Base-by-base conservation (phyloP, 768 basidiomycete genomes). In the Serendipita sp. region DNA sequence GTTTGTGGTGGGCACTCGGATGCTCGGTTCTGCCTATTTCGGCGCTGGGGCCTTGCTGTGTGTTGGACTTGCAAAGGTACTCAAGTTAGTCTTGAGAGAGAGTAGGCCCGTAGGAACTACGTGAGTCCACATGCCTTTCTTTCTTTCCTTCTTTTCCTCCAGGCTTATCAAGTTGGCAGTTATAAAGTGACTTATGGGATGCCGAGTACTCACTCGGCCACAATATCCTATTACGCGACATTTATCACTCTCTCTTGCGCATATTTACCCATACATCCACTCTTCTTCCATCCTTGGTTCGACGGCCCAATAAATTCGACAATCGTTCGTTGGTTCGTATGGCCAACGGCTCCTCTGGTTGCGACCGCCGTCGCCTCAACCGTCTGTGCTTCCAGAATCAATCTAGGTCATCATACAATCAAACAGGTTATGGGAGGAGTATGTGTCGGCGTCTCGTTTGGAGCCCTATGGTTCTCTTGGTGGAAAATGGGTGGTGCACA, bases 181-280 rank as follows among this genome's bases (percentile, higher is more conserved):
- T n/a, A 51, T 16, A 51, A 51, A 16, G 48, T 51, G n/a, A 51
- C 48, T 5, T 65, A 56, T 70, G 89, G 89, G 11, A 90, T 91
- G 89, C 89, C 89, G 3, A 88, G 86, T 67, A 90, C 89, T 3
- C 89, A 91, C 72, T 85, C 88, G 11, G 83, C 86, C 8, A 75
- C 78, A 3, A 86, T 87, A 68, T 77, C 79, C 1, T 89, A 78
- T 74, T 86, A 80, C 70, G 83, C 81, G 7, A 76, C 79, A 1
- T 90, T 82, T 70, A 79, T 83, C 30, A 68, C 78, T 11, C 75
- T 89, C 10, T 82, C 86, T 11, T 81, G 80, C 68, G 24, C 75
- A 3, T 78, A 79, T 69, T 78, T 88, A 13, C 86, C 86, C 1
- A 66, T 83, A 13, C 87, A 89, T 69, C 72, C 77, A 24, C 78